Percentiles rank a stretch among this genome's conserved stretches.
These are phyloP conservation scores for Aspergillus novofumigatus DNA, from an alignment of 2,329 filamentous ascomycete species.

Conservation along the genomic window DNA sequence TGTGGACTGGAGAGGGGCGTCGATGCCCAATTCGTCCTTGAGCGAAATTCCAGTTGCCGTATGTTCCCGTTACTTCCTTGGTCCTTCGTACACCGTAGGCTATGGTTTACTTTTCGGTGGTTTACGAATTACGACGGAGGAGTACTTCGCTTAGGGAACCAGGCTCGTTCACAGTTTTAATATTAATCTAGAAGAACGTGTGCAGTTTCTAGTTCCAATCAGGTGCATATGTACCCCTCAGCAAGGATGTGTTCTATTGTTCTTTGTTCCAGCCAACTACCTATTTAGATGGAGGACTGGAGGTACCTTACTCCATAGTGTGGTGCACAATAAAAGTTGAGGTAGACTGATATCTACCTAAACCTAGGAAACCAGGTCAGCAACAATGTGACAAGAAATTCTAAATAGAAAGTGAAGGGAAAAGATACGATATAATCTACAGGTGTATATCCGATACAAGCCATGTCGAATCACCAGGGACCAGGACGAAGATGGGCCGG, in stretches of 20 bases:
- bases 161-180: too few species aligned
- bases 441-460: neutral
- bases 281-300: too few species aligned
- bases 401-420: neutral
- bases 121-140: neutral
- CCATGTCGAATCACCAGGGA: neutral
- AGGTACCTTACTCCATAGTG: too few species aligned
- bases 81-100: too few species aligned
- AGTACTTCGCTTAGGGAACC: too few species aligned
- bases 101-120: neutral
- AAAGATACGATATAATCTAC: neutral
- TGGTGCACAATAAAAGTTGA: too few species aligned
- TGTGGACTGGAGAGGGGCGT: conserved; percentile 11
- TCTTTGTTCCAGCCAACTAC: neutral
- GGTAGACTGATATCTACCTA: too few species aligned
- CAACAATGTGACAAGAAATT: neutral
- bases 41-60: conserved; percentile 15
- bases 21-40: conserved; percentile 18
- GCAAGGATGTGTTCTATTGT: neutral
- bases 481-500: neutral
- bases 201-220: neutral
- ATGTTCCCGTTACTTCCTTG: conserved; percentile 10
- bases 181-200: neutral
- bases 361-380: neutral
- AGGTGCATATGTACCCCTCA: neutral